Base-by-base conservation (phyloP, 257 asterid genomes). In the Paraleonurus japonicus region DNA sequence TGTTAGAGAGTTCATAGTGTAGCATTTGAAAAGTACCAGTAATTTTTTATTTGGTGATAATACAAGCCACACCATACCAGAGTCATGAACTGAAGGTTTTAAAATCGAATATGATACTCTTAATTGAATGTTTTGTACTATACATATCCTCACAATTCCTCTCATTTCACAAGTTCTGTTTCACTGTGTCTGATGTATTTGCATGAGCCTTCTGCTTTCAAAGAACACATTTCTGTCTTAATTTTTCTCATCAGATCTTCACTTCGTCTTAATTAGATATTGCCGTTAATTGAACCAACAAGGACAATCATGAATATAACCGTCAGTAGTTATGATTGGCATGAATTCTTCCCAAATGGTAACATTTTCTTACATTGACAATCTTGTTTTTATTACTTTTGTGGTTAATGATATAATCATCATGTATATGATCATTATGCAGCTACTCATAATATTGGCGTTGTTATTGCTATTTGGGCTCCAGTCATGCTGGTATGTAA, bases 261-360 rank as follows among this genome's bases (percentile, higher is more conserved):
- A 63, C 62, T 51, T 70, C 54, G 45, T 54, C 45, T 65, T 73
- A 69, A 67, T 79, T 75, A 95, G 99, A 87, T 95, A 71, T 70
- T 89, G 92, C 99, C 99, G 13, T 80, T 95, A 78, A 88, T 95
- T 77, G 88, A 82, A 79, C 99, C 99, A 63, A 95, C 98, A 68
- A 80, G 76, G 81, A 30, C 79, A 13, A 90, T 95, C 74, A 89
- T 95, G 99, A 62, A 37, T 71, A 61, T 89, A 78, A 74, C 84
- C 67, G 82, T 95, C 83, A 79, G 77, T 79, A 76, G 59, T 79
- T 95, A 87, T 74, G 97, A 95, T 66, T 95, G 99, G 99, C 99
- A 95, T 28, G 99, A 95, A 62, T 86, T 95, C 84, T 95, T 92
- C 70, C 99, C 99, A 27, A 78, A 89, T 70, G 90, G 99, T 92